These are phyloP conservation scores for Dentipellis fragilis DNA, from an alignment of 768 basidiomycete species.

Conservation along the genomic window DNA sequence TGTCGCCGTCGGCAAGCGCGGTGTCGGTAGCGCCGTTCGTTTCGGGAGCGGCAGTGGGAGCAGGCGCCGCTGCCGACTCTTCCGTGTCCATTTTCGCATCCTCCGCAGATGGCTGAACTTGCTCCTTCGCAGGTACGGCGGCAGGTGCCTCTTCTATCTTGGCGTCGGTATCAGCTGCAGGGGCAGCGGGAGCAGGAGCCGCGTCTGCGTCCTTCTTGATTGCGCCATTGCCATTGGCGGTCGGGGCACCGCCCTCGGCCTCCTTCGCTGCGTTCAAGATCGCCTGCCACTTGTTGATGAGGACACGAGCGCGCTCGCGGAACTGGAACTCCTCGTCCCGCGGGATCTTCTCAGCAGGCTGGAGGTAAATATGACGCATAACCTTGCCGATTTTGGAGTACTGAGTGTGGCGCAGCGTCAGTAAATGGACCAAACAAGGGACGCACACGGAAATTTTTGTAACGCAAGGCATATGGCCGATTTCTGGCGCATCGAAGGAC, in stretches of 20 bases:
- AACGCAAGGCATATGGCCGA: no score
- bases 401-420: constrained; percentile 24
- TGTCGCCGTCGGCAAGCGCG: constrained; percentile 15
- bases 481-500: no score
- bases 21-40: constrained; percentile 12
- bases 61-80: constrained; percentile 5
- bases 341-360: constrained; percentile 47
- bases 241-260: not conserved
- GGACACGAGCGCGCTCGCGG: constrained; percentile 53
- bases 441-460: not conserved
- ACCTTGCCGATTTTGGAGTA: constrained; percentile 81
- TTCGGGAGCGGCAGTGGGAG: constrained; percentile 8
- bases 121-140: constrained; percentile 13
- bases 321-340: constrained; percentile 60
- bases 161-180: not conserved
- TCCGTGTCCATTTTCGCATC: constrained; percentile 28
- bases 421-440: not conserved
- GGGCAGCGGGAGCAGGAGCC: constrained; percentile 16
- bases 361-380: constrained; percentile 74
- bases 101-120: constrained; percentile 3
- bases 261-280: constrained; percentile 31
- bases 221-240: constrained; percentile 15
- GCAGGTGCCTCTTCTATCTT: constrained; percentile 10
- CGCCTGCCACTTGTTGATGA: constrained; percentile 64
- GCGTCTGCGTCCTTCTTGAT: constrained; percentile 6